Evolutionary conservation across 176 grass and related monocot species (phyloP).

Genomic region (Bromus sterilis): DNA sequence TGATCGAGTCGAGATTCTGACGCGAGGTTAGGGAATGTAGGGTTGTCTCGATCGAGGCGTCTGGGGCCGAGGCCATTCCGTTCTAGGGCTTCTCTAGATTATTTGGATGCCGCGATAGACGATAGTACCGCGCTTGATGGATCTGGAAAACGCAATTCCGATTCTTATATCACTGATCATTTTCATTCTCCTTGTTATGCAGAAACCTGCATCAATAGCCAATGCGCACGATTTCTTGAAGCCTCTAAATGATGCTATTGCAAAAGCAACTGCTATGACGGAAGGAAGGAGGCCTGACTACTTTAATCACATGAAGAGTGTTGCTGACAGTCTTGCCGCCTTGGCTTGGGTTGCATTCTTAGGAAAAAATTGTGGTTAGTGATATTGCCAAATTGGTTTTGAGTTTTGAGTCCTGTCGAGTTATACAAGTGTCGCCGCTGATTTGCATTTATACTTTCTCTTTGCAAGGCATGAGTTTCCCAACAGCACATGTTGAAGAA

Average conservation of each 20-base stretch:
- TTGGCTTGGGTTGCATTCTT: constrained; percentile 87
- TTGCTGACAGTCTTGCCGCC: constrained; percentile 81
- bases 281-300: constrained; percentile 91
- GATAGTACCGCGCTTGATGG: neutral
- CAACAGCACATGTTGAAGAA: constrained; percentile 94
- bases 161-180: neutral
- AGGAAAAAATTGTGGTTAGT: constrained; percentile 92
- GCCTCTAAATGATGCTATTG: constrained; percentile 61
- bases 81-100: neutral
- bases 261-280: constrained; percentile 61
- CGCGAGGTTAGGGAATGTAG: neutral
- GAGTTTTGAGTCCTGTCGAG: neutral
- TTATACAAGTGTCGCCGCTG: neutral
- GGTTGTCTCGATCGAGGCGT: neutral
- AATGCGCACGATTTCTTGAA: constrained; percentile 67
- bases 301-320: constrained; percentile 91
- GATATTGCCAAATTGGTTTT: neutral
- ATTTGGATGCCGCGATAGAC: neutral
- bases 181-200: constrained; percentile 5
- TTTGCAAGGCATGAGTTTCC: constrained; percentile 81
- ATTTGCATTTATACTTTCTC: constrained; percentile 9
- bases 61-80: neutral
- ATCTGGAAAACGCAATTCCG: constrained; percentile 2
- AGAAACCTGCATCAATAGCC: constrained; percentile 76
- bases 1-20: constrained; percentile 2